Conservation (phyloP, 202 grass and related monocot genomes). For the Schoenoplectus tabernaemontani region DNA sequence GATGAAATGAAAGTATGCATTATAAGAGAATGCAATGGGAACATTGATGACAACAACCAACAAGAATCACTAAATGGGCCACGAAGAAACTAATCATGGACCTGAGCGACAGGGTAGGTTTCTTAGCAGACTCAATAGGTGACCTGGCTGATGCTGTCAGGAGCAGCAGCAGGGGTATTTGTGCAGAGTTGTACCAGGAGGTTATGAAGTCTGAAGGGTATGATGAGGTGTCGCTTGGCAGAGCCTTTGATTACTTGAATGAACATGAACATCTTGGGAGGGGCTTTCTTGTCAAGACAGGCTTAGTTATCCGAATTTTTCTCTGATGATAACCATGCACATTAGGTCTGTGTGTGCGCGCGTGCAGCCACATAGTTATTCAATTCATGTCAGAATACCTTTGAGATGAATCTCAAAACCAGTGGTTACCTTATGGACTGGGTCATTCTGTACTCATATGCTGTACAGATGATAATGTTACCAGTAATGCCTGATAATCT, state of each 20-base stretch:
- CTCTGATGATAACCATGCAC: not conserved
- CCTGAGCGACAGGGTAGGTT: not conserved
- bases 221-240: not conserved
- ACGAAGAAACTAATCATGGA: not conserved
- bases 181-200: not conserved
- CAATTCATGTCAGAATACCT: no score
- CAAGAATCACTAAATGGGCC: not conserved
- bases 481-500: no score
- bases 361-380: no score
- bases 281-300: constrained; percentile 12
- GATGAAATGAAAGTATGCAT: not conserved
- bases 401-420: no score
- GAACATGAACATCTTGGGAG: constrained; percentile 3
- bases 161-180: not conserved
- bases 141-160: constrained; percentile 15
- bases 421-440: no score
- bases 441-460: no score
- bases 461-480: no score
- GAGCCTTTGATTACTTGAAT: constrained; percentile 14
- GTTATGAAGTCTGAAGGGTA: constrained; percentile 18
- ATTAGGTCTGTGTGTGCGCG: not conserved
- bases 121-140: constrained; percentile 3
- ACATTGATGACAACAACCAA: not conserved
- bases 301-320: constrained; percentile 7
- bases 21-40: constrained; percentile 1